Conservation (phyloP, 768 basidiomycete genomes). For the Pisolithus tinctorius region DNA sequence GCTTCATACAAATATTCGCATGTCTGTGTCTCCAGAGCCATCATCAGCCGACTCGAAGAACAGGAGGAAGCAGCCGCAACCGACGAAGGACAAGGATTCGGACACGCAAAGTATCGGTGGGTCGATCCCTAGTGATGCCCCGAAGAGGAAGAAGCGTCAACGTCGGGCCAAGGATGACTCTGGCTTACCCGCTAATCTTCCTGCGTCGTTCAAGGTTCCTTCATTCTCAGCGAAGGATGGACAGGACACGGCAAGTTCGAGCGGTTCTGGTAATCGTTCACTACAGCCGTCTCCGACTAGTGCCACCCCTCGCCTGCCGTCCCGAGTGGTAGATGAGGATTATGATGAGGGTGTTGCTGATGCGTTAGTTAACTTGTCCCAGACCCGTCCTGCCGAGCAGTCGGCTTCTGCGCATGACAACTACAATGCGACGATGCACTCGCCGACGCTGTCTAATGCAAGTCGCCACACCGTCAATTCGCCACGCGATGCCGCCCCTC, state of each 20-base stretch:
- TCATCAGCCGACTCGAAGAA: slow-evolving; percentile 40
- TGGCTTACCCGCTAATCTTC: slow-evolving; percentile 22
- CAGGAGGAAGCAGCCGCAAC: slow-evolving; percentile 31
- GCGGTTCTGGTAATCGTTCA: slow-evolving; percentile 54
- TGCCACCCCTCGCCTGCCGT: slow-evolving; percentile 50
- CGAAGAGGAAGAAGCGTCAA: slow-evolving; percentile 47
- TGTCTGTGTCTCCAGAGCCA: slow-evolving; percentile 57
- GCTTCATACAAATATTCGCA: slow-evolving; percentile 30
- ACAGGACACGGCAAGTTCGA: slow-evolving; percentile 63
- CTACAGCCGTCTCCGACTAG: slow-evolving; percentile 69
- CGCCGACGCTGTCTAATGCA: slow-evolving; percentile 53
- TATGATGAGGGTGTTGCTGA: slow-evolving; percentile 91
- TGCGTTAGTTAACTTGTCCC: slow-evolving; percentile 67
- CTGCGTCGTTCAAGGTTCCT: slow-evolving; percentile 27
- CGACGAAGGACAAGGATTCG: slow-evolving; percentile 43
- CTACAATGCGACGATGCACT: slow-evolving; percentile 33
- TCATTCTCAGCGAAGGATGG: slow-evolving; percentile 35
- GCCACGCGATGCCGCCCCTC: slow-evolving; percentile 36
- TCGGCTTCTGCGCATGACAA: slow-evolving; percentile 20
- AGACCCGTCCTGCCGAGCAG: slow-evolving; percentile 29
- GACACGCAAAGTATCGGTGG: slow-evolving; percentile 28
- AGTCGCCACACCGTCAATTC: slow-evolving; percentile 45
- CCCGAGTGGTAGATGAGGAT: slow-evolving; percentile 80
- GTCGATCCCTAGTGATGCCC: slow-evolving; percentile 30
- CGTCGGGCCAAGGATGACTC: slow-evolving; percentile 40